These are phyloP conservation scores for Russula griseocarnosa DNA, from an alignment of 768 basidiomycete genomes.

Conservation along the genomic window DNA sequence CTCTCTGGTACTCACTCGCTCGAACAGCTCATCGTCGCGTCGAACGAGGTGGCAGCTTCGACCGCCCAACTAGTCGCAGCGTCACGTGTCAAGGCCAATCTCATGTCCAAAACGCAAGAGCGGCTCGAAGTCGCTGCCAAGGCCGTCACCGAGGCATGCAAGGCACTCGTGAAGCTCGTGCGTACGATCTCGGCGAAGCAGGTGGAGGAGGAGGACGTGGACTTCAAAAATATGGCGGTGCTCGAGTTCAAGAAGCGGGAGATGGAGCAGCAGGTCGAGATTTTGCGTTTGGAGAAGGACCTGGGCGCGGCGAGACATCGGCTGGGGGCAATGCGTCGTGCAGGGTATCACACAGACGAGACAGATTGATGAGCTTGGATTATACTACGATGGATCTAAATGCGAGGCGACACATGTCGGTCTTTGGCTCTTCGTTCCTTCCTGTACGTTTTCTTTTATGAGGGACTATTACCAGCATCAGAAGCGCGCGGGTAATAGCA, in stretches of 20 bases:
- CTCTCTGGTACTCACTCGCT: conserved; percentile 93
- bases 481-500: no score
- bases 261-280: conserved; percentile 99
- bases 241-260: conserved; percentile 96
- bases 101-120: conserved; percentile 99
- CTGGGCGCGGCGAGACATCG: conserved; percentile 80
- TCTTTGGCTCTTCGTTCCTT: background rate
- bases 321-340: conserved; percentile 80
- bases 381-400: conserved; percentile 14
- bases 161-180: conserved; percentile 92
- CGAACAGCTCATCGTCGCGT: conserved; percentile 99
- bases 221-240: conserved; percentile 87
- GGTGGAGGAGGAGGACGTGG: conserved; percentile 68
- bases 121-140: conserved; percentile 93
- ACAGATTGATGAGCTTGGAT: conserved; percentile 39
- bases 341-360: conserved; percentile 86
- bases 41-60: conserved; percentile 95
- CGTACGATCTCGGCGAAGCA: conserved; percentile 90
- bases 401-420: background rate
- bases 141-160: conserved; percentile 96
- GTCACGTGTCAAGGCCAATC: conserved; percentile 94
- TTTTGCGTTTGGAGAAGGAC: conserved; percentile 93
- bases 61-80: conserved; percentile 99
- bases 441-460: background rate
- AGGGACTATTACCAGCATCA: background rate